Base-by-base conservation (phyloP, 495 filamentous ascomycete genomes). In the Xanthoparmelia taractica region DNA sequence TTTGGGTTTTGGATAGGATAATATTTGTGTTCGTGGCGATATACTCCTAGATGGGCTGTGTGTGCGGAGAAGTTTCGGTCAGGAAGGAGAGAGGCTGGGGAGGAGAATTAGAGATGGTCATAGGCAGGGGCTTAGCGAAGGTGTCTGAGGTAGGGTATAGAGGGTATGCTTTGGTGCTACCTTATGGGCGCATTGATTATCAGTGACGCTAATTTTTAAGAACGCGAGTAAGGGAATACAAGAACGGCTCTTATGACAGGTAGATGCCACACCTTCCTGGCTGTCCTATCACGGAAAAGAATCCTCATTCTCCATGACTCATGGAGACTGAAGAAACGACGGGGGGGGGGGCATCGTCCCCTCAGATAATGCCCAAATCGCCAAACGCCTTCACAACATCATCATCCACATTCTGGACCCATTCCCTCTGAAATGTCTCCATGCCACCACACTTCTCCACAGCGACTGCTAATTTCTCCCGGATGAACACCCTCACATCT, bases 371-470 rank as follows among this genome's bases (percentile, higher is more conserved):
- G 8, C 78, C 79, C 69, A 86, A 68, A 34, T 77, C 79, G 37
- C 73, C 76, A 74, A 96, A 98, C 1, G 80, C 85, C 23, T 70
- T 70, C 60, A 96, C 66, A 4, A 97, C 89, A 48, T 95, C 86
- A 48, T 79, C 77, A 75, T 97, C 94, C 40, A 97, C 90, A 77
- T 95, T 90, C n/a, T 80, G 79, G n/a, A 89, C 73, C 87, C 88
- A 97, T 52, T 89, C 80, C 52, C 83, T 79, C 73, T 87, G 80
- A 73, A 97, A 96, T 20, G 73, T 77, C 68, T 86, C 80, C 58
- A 84, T 82, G 2, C 92, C 91, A 6, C 92, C 93, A 63, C 79
- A 82, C 7, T 79, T 75, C 61, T 74, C 75, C 62, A 96, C 82
- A n/a, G 88, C 76, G 2, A 79, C 74, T n/a, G 80, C 75, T 59